Evolutionary conservation across 108 stramenopile genomes (phyloP), one percentile per base, ranked within the genome.

Genomic region (Pseudonitzschia delicatissima): DNA sequence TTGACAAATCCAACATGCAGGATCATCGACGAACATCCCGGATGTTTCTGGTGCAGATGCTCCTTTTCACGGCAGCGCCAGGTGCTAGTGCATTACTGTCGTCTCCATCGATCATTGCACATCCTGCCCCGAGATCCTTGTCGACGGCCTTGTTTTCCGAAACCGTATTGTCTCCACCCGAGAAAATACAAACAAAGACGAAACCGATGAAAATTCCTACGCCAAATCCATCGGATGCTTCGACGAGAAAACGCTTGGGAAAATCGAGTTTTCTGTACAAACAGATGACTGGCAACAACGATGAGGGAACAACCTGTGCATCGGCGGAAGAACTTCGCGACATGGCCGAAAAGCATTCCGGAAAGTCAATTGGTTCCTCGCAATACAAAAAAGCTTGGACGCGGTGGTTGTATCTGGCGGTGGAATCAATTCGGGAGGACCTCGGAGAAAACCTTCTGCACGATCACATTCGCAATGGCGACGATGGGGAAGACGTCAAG

Each of bases 371-470:
- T 8, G 76, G 77, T 7, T 81, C 80, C 17, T 37, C 9, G 3
- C 11, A 23, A 21, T 69, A 64, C 50, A 25, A 28, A 27, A 64
- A 62, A 32, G 59, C 68, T 4, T 82, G 81, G 81, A 52, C 35
- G 15, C 57, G 64, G 20, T 82, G 74, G 69, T 64, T 40, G 8
- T 44, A 29, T 28, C 21, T 28, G 8, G 66, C 74, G 3, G 49
- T 78, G 15, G 44, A 66, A 8, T 33, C 72, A 17, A 75, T 82
- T 20, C 73, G 81, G 15, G 29, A 67, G n/a, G 66, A 78, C 13
- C 49, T 82, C 51, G 39, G 34, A 2, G 13, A 47, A 23, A 71
- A 71, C 27, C 23, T 82, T 34, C 80, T 77, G 15, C 1, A 42
- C 11, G 13, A 42, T 15, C 40, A 42, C 40, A 15, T 11, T 15